phyloP scores from a whole-genome alignment of 257 asterid species.

The Euphrasia confusa region DNA sequence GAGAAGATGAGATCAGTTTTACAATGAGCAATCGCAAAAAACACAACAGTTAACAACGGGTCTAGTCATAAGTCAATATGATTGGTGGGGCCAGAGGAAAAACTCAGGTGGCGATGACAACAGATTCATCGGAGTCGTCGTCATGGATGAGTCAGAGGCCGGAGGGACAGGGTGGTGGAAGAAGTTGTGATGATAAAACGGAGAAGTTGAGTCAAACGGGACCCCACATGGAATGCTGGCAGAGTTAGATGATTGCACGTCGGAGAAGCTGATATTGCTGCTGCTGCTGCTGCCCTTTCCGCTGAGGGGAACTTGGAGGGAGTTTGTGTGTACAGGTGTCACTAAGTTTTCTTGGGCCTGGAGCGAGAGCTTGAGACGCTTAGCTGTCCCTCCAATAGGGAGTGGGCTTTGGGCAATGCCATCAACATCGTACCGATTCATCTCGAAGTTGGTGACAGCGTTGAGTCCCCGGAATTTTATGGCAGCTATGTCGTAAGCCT shows the following conservation, averaged over 20 bases:
- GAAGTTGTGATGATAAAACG: conserved; percentile 50
- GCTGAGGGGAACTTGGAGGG: conserved; percentile 38
- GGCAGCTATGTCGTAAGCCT: conserved; percentile 94
- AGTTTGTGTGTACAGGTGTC: background rate
- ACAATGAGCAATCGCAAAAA: background rate
- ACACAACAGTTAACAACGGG: conserved; percentile 16
- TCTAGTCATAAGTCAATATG: conserved; percentile 35
- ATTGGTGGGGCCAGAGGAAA: conserved; percentile 83
- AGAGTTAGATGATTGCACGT: conserved; percentile 35
- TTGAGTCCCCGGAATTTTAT: conserved; percentile 82
- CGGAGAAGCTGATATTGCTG: conserved; percentile 51
- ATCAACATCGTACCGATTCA: conserved; percentile 81
- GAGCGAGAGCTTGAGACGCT: conserved; percentile 63
- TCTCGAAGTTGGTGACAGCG: conserved; percentile 89
- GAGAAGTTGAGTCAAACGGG: conserved; percentile 44
- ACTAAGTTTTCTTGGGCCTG: conserved; percentile 44
- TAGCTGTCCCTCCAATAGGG: conserved; percentile 78
- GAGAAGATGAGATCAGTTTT: conserved; percentile 33
- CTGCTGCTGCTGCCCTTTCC: conserved; percentile 30
- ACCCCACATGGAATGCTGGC: conserved; percentile 54
- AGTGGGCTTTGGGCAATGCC: conserved; percentile 78
- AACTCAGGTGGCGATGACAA: conserved; percentile 56
- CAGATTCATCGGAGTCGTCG: conserved; percentile 40
- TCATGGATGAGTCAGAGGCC: conserved; percentile 27
- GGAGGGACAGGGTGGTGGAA: conserved; percentile 45